Conservation (phyloP, 768 basidiomycete genomes). For the Clitopilus passeckerianus region DNA sequence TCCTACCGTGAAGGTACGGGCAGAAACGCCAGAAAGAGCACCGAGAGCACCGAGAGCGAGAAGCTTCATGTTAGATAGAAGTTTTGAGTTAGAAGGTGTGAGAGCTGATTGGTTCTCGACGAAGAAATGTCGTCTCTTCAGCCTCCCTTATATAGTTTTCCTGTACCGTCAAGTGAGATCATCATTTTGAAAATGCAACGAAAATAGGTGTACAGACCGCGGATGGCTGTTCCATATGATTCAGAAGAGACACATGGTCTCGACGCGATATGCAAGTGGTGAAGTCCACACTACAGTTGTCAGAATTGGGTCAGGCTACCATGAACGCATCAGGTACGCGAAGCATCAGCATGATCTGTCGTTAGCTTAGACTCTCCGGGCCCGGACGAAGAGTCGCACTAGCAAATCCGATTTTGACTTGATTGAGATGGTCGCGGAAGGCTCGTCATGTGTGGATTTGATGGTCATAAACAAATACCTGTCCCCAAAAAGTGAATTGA, state of each 20-base stretch:
- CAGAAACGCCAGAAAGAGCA: conserved; percentile 28
- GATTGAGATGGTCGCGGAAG: too few species aligned
- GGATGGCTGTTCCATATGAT: background rate
- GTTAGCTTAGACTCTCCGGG: background rate
- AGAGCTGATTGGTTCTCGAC: background rate
- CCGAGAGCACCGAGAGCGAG: conserved; percentile 14
- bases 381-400: background rate
- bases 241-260: background rate
- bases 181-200: background rate
- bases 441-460: too few species aligned
- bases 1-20: conserved; percentile 48
- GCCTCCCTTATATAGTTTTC: background rate
- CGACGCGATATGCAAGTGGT: background rate
- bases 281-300: background rate
- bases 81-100: background rate
- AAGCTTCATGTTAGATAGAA: background rate
- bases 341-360: background rate
- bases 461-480: too few species aligned
- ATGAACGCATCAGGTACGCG: background rate
- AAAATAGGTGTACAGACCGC: background rate
- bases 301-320: background rate
- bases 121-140: background rate
- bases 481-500: too few species aligned
- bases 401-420: too few species aligned
- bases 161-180: background rate